These are phyloP conservation scores for Dipteronia sinensis DNA, from an alignment of 345 rosid species.

Conservation along the genomic window DNA sequence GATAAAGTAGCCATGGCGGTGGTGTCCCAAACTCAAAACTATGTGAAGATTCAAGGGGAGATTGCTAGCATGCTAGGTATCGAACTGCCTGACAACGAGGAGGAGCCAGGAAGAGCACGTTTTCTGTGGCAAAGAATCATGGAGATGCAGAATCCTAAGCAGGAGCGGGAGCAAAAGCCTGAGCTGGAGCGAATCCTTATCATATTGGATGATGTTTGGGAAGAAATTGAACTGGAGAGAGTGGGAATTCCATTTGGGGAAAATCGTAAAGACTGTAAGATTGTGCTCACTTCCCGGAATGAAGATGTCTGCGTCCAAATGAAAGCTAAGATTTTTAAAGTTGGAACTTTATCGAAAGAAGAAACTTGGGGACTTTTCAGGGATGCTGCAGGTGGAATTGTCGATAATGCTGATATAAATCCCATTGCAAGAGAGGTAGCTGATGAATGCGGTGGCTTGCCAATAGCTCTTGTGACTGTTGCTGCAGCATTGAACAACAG, in stretches of 20 bases:
- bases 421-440: slow-evolving; percentile 12
- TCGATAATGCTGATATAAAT: neutral
- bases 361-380: slow-evolving; percentile 8
- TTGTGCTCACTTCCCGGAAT: too few relatives aligned
- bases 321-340: too few relatives aligned
- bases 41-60: slow-evolving; percentile 14
- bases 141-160: neutral
- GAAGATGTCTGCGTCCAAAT: too few relatives aligned
- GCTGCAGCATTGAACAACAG: slow-evolving; percentile 2
- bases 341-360: too few relatives aligned
- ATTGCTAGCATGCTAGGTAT: slow-evolving; percentile 8
- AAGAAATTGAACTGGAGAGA: too few relatives aligned
- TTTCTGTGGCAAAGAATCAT: neutral
- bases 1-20: slow-evolving; percentile 6
- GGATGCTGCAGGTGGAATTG: neutral
- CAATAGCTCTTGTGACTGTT: slow-evolving; percentile 7
- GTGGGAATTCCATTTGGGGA: too few relatives aligned
- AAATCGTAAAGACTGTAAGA: too few relatives aligned
- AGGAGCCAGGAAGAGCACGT: slow-evolving; percentile 7
- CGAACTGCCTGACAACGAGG: neutral
- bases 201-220: neutral
- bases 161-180: neutral
- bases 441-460: slow-evolving; percentile 18
- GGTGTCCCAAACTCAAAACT: slow-evolving; percentile 11
- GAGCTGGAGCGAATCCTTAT: slow-evolving; percentile 2